Evolutionary conservation across 805 yeast genomes (phyloP).

Genomic region (Zygoascus bituminiphila): DNA sequence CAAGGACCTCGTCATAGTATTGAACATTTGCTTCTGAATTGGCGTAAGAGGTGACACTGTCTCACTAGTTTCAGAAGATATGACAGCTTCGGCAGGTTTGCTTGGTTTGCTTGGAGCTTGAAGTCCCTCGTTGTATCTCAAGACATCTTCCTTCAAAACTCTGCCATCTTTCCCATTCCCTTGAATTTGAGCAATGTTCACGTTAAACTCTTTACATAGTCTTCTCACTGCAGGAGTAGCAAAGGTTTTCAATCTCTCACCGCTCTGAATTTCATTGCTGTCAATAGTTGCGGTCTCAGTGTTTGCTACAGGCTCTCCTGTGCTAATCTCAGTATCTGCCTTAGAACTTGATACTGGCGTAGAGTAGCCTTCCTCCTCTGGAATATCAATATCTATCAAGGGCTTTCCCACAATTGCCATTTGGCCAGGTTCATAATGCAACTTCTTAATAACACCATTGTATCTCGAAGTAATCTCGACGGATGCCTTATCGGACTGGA

Average conservation of each 20-base stretch:
- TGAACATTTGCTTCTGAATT: constrained; percentile 28
- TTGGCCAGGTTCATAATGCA: constrained; percentile 29
- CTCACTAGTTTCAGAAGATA: constrained; percentile 4
- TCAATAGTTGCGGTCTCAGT: not conserved
- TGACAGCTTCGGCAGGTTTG: not conserved
- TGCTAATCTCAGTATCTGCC: not conserved
- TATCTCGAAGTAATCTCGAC: constrained; percentile 31
- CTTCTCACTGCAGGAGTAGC: constrained; percentile 32
- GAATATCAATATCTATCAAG: constrained; percentile 27
- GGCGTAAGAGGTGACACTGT: constrained; percentile 21
- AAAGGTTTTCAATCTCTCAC: constrained; percentile 11
- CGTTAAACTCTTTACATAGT: constrained; percentile 22
- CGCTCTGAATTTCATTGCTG: not conserved
- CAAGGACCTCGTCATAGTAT: constrained; percentile 26
- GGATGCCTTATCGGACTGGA: constrained; percentile 30
- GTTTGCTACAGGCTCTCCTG: not conserved
- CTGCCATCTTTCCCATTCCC: constrained; percentile 31
- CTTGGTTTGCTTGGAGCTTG: not conserved
- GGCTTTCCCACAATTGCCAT: constrained; percentile 31
- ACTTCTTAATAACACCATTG: constrained; percentile 26
- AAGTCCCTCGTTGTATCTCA: constrained; percentile 6
- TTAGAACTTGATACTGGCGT: not conserved
- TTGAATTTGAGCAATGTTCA: constrained; percentile 19
- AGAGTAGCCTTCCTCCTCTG: constrained; percentile 12
- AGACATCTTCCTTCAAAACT: constrained; percentile 28